phyloP scores from a whole-genome alignment of 805 yeast species.

The Candida palmyrensis region DNA sequence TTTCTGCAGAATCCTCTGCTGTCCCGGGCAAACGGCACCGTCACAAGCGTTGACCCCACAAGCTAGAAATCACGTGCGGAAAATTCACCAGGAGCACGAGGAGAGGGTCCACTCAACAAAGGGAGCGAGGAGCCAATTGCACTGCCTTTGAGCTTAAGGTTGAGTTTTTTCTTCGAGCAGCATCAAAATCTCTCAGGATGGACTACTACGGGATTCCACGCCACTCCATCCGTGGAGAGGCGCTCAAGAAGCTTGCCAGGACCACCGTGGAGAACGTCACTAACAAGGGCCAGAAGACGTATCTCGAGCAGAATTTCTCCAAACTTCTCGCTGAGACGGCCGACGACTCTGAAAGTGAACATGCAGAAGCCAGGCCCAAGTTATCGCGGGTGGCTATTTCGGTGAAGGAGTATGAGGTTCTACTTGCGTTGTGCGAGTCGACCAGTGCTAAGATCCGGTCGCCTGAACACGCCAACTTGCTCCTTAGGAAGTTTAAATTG shows the following conservation, averaged over 20 bases:
- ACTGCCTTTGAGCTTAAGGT: too few relatives aligned
- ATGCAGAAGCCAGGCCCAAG: too few relatives aligned
- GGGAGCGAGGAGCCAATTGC: too few relatives aligned
- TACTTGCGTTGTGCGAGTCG: slow-evolving; percentile 50
- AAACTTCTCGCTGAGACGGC: slow-evolving; percentile 13
- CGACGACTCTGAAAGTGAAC: slow-evolving; percentile 5
- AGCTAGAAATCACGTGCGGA: too few relatives aligned
- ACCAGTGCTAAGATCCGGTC: slow-evolving; percentile 23
- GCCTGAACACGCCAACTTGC: slow-evolving; percentile 32
- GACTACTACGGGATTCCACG: slow-evolving; percentile 34
- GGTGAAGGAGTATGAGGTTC: slow-evolving; percentile 49
- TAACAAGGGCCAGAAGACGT: slow-evolving; percentile 1
- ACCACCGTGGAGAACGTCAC: slow-evolving; percentile 21
- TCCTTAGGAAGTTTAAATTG: slow-evolving; percentile 39
- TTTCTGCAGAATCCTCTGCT: too few relatives aligned
- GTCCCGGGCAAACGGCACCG: too few relatives aligned
- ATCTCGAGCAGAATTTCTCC: slow-evolving; percentile 14
- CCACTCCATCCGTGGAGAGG: slow-evolving; percentile 35
- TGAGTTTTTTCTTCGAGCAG: too few relatives aligned
- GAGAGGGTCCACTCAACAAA: too few relatives aligned
- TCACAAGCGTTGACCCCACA: too few relatives aligned
- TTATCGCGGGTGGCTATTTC: slow-evolving; percentile 39
- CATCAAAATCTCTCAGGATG: too few relatives aligned
- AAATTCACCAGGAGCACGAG: too few relatives aligned
- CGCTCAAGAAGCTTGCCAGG: slow-evolving; percentile 32